Percentiles rank a stretch among this genome's conserved stretches.
phyloP scores from a whole-genome alignment of 2,329 filamentous ascomycete species.

The Zymoseptoria brevis region DNA sequence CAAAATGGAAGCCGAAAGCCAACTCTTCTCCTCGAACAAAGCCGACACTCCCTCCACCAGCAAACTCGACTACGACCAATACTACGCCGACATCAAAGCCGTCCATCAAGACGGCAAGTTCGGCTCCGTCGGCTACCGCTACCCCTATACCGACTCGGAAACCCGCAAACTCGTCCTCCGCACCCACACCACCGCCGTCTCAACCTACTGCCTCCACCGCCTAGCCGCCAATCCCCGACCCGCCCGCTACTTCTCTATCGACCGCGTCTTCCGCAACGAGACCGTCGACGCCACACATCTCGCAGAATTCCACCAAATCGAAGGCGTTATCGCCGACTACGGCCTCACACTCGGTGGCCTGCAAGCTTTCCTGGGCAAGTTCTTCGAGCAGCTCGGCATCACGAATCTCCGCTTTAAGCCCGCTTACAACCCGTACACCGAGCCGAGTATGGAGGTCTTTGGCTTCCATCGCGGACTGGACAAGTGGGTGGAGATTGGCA shows the following conservation, averaged over 20 bases:
- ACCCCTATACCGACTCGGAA: constrained; percentile 86
- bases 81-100: constrained; percentile 78
- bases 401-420: constrained; percentile 86
- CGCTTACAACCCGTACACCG: constrained; percentile 90
- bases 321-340: constrained; percentile 97
- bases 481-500: constrained; percentile 95
- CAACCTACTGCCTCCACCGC: constrained; percentile 82
- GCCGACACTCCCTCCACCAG: constrained; percentile 16
- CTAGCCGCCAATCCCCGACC: constrained; percentile 75
- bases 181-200: constrained; percentile 92
- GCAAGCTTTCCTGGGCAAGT: constrained; percentile 89
- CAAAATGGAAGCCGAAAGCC: constrained; percentile 41
- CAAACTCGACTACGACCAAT: constrained; percentile 63
- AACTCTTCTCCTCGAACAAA: constrained; percentile 41
- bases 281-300: constrained; percentile 94
- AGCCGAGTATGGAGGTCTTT: constrained; percentile 97
- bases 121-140: constrained; percentile 92
- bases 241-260: constrained; percentile 96
- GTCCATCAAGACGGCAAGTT: constrained; percentile 90
- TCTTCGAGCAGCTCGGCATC: constrained; percentile 96
- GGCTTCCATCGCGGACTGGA: constrained; percentile 81
- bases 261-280: constrained; percentile 96
- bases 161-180: constrained; percentile 79
- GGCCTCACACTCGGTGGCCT: constrained; percentile 83
- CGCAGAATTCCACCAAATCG: constrained; percentile 96